Base-by-base conservation (phyloP, 495 filamentous ascomycete genomes). In the Podospora tetraspora region DNA sequence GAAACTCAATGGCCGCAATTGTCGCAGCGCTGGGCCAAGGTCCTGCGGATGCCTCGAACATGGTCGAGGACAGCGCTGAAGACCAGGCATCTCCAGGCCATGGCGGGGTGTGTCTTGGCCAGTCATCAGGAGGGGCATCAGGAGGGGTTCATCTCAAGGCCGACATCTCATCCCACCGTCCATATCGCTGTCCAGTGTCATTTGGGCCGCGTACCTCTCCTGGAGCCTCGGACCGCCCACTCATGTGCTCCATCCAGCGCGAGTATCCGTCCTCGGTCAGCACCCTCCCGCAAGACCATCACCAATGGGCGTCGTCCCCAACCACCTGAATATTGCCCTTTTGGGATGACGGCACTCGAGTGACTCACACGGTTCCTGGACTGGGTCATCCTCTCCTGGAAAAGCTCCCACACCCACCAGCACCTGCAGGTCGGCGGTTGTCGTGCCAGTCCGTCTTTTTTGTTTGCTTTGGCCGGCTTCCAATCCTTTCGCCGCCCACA, bases 291-390 rank as follows among this genome's bases (percentile, higher is more conserved):
- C 67, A 62, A 16, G 7, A 12, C 64, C 56, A 21, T 70, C 59
- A 43, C 70, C 68, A 70, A 72, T 72, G 60, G 27, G 23, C 23
- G 13, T 25, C 25, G 29, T 29, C 27, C 70, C 68, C 64, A 70
- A 64, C 69, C 69, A 56, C 65, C 68, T 60, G 27, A 34, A 70
- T 30, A 30, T 70, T 62, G 22, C 59, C 60, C 24, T 24, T 27
- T 56, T 22, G 11, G 25, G 23, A 22, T 58, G 12, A 9, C 22
- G n/a, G 32, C 64, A 71, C 66, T 75, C 68, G 68, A 70, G 66
- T 76, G 74, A 76, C 69, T 75, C 74, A 63, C 68, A 59, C 57
- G 25, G 63, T 66, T 66, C 63, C 63, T 66, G 63, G 57, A 66
- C 34, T 43, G 34, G 30, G 32, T 37, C 32, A 27, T 34, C 32